Evolutionary conservation across 495 filamentous ascomycete genomes (phyloP).

Genomic region (Trichoderma orchidacearum): DNA sequence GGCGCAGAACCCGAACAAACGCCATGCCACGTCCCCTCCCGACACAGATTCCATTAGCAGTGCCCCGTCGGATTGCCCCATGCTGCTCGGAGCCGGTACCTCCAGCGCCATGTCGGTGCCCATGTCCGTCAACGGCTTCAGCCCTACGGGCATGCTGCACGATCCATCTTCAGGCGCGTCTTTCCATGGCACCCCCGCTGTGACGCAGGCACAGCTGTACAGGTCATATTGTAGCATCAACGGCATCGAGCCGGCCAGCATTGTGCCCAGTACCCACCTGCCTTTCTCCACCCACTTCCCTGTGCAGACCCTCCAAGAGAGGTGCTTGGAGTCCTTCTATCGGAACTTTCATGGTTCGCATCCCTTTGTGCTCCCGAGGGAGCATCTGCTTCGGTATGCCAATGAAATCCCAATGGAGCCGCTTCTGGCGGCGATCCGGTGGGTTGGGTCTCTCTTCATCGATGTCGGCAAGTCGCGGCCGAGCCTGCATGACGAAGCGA

Average conservation of each 20-base stretch:
- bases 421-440: conserved; percentile 51
- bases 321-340: conserved; percentile 43
- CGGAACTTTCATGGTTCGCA: conserved; percentile 57
- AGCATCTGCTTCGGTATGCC: conserved; percentile 26
- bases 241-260: conserved; percentile 14
- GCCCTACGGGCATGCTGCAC: background rate
- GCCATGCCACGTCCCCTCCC: conserved; percentile 34
- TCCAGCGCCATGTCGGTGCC: conserved; percentile 1
- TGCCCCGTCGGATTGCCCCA: conserved; percentile 25
- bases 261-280: conserved; percentile 6
- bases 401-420: conserved; percentile 6
- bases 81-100: conserved; percentile 23
- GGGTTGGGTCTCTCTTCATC: conserved; percentile 50
- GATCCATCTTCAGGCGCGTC: background rate
- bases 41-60: conserved; percentile 11
- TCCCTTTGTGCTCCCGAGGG: conserved; percentile 46
- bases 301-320: conserved; percentile 22
- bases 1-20: conserved; percentile 34
- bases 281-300: conserved; percentile 1
- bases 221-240: background rate
- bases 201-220: conserved; percentile 5
- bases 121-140: conserved; percentile 4
- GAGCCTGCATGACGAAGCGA: conserved; percentile 43
- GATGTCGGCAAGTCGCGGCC: conserved; percentile 34
- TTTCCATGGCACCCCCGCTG: background rate